Conservation (phyloP, 2,329 filamentous ascomycete genomes). For the Hypoxylon sp. region DNA sequence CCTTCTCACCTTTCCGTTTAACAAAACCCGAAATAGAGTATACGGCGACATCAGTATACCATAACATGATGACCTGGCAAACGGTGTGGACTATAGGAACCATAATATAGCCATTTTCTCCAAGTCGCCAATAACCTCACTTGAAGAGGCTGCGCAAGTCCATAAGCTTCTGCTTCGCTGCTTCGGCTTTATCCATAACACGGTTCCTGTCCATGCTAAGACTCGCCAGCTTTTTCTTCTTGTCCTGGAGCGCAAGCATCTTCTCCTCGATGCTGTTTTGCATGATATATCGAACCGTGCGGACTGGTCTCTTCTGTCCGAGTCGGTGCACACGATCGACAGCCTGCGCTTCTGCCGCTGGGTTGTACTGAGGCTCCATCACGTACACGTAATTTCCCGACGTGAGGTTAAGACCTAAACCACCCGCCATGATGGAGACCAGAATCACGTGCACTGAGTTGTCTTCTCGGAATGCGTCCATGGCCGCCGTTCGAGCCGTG, state of each 20-base stretch:
- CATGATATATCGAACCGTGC: slow-evolving; percentile 93
- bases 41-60: slow-evolving; percentile 8
- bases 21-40: slow-evolving; percentile 13
- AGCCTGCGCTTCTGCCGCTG: slow-evolving; percentile 92
- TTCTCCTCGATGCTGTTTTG: slow-evolving; percentile 90
- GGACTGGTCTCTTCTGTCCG: slow-evolving; percentile 88
- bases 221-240: slow-evolving; percentile 91
- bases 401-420: slow-evolving; percentile 90
- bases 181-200: slow-evolving; percentile 65
- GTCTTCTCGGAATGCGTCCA: slow-evolving; percentile 82
- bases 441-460: slow-evolving; percentile 80
- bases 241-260: slow-evolving; percentile 88
- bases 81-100: not conserved
- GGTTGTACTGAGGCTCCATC: slow-evolving; percentile 99
- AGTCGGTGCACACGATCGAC: slow-evolving; percentile 92
- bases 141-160: slow-evolving; percentile 70
- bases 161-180: slow-evolving; percentile 71
- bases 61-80: not conserved
- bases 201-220: slow-evolving; percentile 77
- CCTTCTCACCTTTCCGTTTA: not conserved
- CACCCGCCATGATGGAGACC: slow-evolving; percentile 91
- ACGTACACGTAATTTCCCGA: slow-evolving; percentile 89
- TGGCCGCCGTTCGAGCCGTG: slow-evolving; percentile 76
- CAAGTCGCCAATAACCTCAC: slow-evolving; percentile 44
- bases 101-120: not conserved